Conservation (phyloP, 768 basidiomycete species). For the Tricholoma terreum region DNA sequence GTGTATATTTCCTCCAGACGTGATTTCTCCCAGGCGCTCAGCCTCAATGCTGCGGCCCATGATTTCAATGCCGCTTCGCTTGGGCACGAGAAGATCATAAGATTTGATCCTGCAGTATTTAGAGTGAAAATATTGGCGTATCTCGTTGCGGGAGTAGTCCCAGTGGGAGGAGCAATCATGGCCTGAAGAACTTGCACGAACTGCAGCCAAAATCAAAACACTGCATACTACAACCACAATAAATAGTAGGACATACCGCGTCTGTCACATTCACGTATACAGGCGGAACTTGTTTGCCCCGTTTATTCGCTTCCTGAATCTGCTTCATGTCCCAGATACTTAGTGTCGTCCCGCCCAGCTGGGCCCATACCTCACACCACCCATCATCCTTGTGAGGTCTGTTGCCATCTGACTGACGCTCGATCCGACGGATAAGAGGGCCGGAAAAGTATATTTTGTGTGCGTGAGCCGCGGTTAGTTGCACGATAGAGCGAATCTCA, state of each 20-base stretch:
- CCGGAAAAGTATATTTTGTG: conserved; percentile 89
- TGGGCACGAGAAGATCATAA: conserved; percentile 85
- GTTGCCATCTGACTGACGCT: conserved; percentile 75
- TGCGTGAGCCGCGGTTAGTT: conserved; percentile 69
- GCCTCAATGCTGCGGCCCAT: conserved; percentile 91
- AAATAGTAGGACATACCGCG: conserved; percentile 55
- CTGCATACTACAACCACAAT: conserved; percentile 6
- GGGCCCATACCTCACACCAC: conserved; percentile 87
- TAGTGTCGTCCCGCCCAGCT: conserved; percentile 84
- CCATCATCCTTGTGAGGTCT: conserved; percentile 68
- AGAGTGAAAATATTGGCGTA: conserved; percentile 82
- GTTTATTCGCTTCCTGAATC: conserved; percentile 78
- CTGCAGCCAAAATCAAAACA: conserved; percentile 32
- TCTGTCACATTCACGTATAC: conserved; percentile 86
- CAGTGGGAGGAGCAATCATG: conserved; percentile 58
- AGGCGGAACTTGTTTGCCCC: conserved; percentile 81
- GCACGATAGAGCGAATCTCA: conserved; percentile 79
- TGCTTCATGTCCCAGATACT: conserved; percentile 91
- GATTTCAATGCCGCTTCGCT: conserved; percentile 63
- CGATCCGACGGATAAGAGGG: conserved; percentile 71
- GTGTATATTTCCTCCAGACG: conserved; percentile 97
- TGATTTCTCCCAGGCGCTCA: conserved; percentile 93
- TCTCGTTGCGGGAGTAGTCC: conserved; percentile 48
- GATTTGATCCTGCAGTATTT: conserved; percentile 91
- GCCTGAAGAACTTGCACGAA: conserved; percentile 79